Base-by-base conservation (phyloP, 176 grass and related monocot genomes). In the Echinochloa phyllopogon region DNA sequence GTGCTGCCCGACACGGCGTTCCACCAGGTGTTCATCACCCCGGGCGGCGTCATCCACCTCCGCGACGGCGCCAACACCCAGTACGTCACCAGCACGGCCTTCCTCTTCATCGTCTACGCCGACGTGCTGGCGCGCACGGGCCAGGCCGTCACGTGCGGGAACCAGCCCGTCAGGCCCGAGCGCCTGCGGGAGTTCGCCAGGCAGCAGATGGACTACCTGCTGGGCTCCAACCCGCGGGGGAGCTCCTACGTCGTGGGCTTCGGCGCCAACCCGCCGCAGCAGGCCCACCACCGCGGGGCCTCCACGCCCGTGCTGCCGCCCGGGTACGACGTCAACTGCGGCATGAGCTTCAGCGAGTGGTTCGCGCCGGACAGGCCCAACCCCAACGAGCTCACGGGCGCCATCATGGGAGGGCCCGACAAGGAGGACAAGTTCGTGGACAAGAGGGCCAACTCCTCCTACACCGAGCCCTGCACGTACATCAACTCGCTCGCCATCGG, bases 61-160 rank as follows among this genome's bases (percentile, higher is more conserved):
- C 89, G 93, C 57, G 93, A 96, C 65, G 96, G 96, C 79, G 96
- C 96, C 78, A 99, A 99, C 83, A 78, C 96, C 8, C 96, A 99
- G 80, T 96, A 99, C 76, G 96, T 91, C 1, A 99, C 96, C 6
- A 20, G 86, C 74, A 91, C 93, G 8, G 81, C 96, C 10, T 99
- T 99, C 81, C 87, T 99, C 51, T 89, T 99, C 75, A 9, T 88
- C 20, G 39, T 81, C 12, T 99, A 99, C 86, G 75, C 84, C 62
- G 92, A 92, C 89, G 16, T 95, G n/a, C 96, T 99, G 20, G 50
- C 29, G 16, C 86, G 82, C 68, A 86, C 84, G 80, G 59, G 78
- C 21, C 82, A 95, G 84, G n/a, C 10, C 8, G 96, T 95, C 4
- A n/a, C 77, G 36, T 99, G 96, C 69, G 96, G 96, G 6, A 77